Percentiles rank a stretch among this genome's conserved stretches.
These are phyloP conservation scores for Dipodascopsis uninucleata DNA, from an alignment of 805 yeast species.

Conservation along the genomic window DNA sequence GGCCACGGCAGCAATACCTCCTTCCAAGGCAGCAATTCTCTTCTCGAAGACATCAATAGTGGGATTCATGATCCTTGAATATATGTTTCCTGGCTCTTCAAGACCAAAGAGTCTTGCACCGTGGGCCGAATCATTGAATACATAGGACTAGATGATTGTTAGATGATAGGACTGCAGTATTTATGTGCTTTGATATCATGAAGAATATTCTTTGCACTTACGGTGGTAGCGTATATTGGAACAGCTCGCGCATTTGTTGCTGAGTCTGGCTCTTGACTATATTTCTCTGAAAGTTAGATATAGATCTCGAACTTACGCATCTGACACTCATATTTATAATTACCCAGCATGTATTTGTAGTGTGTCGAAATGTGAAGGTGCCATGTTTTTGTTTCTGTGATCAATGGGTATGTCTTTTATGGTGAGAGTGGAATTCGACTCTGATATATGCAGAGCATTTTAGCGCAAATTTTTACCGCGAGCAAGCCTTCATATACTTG, in stretches of 20 bases:
- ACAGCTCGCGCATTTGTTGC: slow-evolving; percentile 77
- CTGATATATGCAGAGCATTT: too few relatives aligned
- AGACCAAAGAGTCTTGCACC: slow-evolving; percentile 89
- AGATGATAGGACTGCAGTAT: too few relatives aligned
- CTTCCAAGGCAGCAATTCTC: slow-evolving; percentile 88
- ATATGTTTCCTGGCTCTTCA: slow-evolving; percentile 78
- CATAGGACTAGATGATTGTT: slow-evolving; percentile 57
- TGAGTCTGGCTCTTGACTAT: slow-evolving; percentile 56
- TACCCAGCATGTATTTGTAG: slow-evolving; percentile 89
- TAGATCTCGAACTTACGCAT: too few relatives aligned
- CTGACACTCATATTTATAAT: not conserved
- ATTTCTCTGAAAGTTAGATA: not conserved
- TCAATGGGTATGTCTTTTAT: too few relatives aligned
- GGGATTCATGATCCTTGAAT: slow-evolving; percentile 89
- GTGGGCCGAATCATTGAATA: slow-evolving; percentile 80
- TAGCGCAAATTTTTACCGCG: too few relatives aligned
- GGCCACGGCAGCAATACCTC: slow-evolving; percentile 87
- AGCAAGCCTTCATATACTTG: too few relatives aligned
- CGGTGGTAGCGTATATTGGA: slow-evolving; percentile 85
- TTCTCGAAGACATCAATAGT: slow-evolving; percentile 88
- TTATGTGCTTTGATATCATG: not conserved
- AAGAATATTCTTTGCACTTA: slow-evolving; percentile 1
- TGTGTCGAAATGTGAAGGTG: slow-evolving; percentile 66
- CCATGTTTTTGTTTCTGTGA: slow-evolving; percentile 11
- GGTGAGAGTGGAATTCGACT: too few relatives aligned